Evolutionary conservation across 1,139 yeast species (phyloP).

Genomic region (Hyphopichia khmerensis): DNA sequence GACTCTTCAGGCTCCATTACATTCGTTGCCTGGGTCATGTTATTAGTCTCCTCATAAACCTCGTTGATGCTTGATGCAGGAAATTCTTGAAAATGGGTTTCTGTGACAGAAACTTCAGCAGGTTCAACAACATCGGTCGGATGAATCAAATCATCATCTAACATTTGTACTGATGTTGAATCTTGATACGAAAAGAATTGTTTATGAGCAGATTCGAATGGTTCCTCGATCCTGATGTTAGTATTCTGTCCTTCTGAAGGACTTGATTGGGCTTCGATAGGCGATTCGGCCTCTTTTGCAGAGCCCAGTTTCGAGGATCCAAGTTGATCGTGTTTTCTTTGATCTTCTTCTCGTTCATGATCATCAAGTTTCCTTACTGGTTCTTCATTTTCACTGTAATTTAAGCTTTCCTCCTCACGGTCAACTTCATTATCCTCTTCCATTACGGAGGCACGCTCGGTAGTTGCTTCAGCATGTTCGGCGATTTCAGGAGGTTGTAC

Average conservation of each 20-base stretch:
- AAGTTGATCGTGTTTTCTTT: no score
- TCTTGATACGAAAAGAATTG: conserved; percentile 5
- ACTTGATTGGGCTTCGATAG: no score
- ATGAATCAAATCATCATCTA: conserved; percentile 1
- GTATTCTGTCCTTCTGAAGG: background rate
- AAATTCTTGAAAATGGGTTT: background rate
- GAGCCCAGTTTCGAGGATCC: no score
- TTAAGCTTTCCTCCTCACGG: no score
- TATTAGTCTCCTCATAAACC: background rate
- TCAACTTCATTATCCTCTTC: no score
- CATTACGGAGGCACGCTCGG: no score
- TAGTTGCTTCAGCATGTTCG: no score
- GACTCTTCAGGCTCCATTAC: conserved; percentile 2
- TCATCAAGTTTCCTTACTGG: no score
- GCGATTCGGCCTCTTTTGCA: no score
- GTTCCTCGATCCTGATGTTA: background rate
- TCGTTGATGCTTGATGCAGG: background rate
- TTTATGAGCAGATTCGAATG: background rate
- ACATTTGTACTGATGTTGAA: conserved; percentile 6
- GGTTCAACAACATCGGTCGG: conserved; percentile 9
- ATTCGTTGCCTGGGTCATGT: background rate
- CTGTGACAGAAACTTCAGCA: background rate
- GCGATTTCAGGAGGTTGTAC: no score
- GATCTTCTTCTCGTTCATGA: no score
- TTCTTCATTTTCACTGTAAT: no score